Percentiles rank a stretch among this genome's conserved stretches.
Evolutionary conservation across 139 green algal genomes (phyloP).

Genomic region (Closterium sp.): DNA sequence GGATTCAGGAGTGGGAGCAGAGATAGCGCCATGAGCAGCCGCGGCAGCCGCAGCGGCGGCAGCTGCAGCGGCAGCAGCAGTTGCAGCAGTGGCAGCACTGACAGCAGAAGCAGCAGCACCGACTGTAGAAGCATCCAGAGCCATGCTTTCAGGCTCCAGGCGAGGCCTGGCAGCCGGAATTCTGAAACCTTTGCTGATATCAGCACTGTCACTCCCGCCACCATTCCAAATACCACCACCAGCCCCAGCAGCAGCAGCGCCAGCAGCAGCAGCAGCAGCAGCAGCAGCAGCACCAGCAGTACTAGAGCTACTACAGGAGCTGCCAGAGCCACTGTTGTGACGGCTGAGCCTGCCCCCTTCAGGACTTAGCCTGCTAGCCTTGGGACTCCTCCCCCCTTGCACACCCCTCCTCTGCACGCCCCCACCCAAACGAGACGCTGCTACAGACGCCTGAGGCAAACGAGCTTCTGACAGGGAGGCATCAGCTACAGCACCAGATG

Average conservation of each 20-base stretch:
- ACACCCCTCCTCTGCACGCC: neutral
- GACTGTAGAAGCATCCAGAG: neutral
- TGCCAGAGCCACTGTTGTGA: neutral
- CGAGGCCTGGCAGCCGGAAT: neutral
- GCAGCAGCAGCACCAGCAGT: neutral
- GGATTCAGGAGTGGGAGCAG: neutral
- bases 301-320: neutral
- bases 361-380: neutral
- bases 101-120: no score
- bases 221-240: no score
- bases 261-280: neutral
- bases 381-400: neutral
- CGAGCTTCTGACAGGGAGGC: neutral
- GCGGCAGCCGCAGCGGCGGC: neutral
- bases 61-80: neutral
- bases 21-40: neutral
- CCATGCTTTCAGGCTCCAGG: neutral
- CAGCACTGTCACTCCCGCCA: no score
- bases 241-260: no score
- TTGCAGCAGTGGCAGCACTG: neutral
- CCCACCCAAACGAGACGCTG: neutral
- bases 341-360: neutral
- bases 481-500: no score
- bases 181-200: neutral
- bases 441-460: neutral